Base-by-base conservation (phyloP, 2,329 filamentous ascomycete species). In the Colletotrichum noveboracense region DNA sequence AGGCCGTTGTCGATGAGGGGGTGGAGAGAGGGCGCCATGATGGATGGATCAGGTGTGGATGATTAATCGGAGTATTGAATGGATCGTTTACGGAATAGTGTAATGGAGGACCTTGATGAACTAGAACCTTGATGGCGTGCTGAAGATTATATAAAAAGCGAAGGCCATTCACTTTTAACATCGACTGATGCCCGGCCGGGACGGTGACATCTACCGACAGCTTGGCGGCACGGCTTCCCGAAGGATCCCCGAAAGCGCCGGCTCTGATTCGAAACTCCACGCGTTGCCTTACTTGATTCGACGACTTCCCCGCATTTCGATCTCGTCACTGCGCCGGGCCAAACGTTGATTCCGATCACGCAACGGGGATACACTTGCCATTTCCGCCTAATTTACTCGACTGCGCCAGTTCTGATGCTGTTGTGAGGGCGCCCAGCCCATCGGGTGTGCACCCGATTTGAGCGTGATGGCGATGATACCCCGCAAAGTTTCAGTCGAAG, bases 1-100 rank as follows among this genome's bases (percentile, higher is more conserved):
- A 94, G 79, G 82, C 92, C 91, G 78, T 90, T 90, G 85, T 93
- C 90, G 84, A 94, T 85, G 66, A 89, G 81, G 58, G 93, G 92
- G 84, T 94, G 92, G 21, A 94, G 86, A 24, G 88, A 89, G 30
- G 82, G 83, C 61, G 82, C 80, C 84, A 83, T 86, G 73, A 70
- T 77, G 64, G 68, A 32, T 61, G 32, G 38, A 32, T 43, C 26
- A 55, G 30, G 21, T 70, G 65, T 24, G 32, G 36, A 70, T 58
- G 69, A 24, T 55, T 62, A 62, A 34, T 43, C 30, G 16, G 34
- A 36, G n/a, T n/a, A 21, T 21, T 43, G 26, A 26, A n/a, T 61
- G 34, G 16, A 12, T 10, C 26, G 38, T 60, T 73, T 16, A 48
- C 58, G 58, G 26, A 16, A 21, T 16, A 24, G 24, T 7, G 26